Evolutionary conservation across 2,329 filamentous ascomycete genomes (phyloP), one percentile per base, ranked within the genome.

Genomic region (Talaromyces sp.): DNA sequence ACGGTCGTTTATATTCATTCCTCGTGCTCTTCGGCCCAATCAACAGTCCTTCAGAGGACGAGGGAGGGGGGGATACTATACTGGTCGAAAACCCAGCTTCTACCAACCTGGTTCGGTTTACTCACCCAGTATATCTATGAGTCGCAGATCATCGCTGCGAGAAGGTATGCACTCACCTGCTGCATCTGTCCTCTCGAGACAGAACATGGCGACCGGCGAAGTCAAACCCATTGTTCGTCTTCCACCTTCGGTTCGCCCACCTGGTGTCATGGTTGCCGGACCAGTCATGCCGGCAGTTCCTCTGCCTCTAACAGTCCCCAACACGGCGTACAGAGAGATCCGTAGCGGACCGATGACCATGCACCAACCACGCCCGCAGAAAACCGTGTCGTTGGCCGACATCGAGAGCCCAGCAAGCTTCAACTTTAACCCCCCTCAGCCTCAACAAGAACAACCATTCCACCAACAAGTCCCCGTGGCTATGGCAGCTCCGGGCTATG

Each of bases 1-100:
- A 72, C 85, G 95, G 69, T 98, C 95, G 0, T 99, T 99, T 77
- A 96, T 97, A 72, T 99, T 99, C 79, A 99, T 99, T 67, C 95
- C 95, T 13, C 87, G 95, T 70, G 94, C 94, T 11, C 86, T 97
- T 81, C 88, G 95, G 70, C 95, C 95, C 14, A 97, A 97, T 75
- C 93, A 96, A 76, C 92, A 96, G 80, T 87, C 88, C 35, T 87
- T 89, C 69, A 83, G 86, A 63, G 85, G 85, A 61, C 85, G 90
- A 63, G 90, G 90, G 66, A 90, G 91, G 73, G 88, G 91, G 9
- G 76, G 91, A 45, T 96, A 93, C 72, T 66, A 66, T 31, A 83
- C 83, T 70, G 90, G 92, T 62, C 74, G 90, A 68, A 90, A 91
- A 74, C 87, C 91, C 24, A 79, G 77, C 64, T 70, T 92, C 43